Percentiles rank a stretch among this genome's conserved stretches.
These are phyloP conservation scores for Lycium barbarum DNA, from an alignment of 257 asterid genomes.

Conservation along the genomic window DNA sequence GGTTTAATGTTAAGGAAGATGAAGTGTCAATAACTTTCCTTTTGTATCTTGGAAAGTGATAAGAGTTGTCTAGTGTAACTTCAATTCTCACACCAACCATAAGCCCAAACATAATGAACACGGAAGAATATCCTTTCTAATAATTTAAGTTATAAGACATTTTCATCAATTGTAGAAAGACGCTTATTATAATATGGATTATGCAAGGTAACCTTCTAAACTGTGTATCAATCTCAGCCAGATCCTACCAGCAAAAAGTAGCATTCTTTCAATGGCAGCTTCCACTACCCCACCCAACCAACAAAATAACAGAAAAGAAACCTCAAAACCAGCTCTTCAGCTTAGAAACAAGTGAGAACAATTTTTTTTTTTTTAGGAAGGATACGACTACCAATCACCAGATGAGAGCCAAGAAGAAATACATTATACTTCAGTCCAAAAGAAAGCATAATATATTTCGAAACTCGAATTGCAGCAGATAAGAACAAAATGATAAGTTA, in stretches of 20 bases:
- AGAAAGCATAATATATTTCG: neutral
- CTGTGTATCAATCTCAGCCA: conserved; percentile 16
- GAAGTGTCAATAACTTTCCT: neutral
- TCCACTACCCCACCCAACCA: neutral
- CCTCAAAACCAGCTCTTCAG: neutral
- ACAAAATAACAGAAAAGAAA: conserved; percentile 11
- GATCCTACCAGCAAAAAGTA: neutral
- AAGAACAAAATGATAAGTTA: neutral
- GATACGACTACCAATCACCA: neutral
- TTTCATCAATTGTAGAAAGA: conserved; percentile 12
- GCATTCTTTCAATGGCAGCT: conserved; percentile 5
- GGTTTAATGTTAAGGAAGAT: conserved; percentile 12
- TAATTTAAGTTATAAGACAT: neutral
- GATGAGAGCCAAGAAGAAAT: conserved; percentile 16
- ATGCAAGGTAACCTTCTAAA: neutral
- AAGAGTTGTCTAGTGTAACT: neutral
- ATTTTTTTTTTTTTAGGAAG: neutral
- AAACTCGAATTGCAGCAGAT: conserved; percentile 22
- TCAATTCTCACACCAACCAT: neutral
- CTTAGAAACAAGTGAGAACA: neutral
- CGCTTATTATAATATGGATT: neutral
- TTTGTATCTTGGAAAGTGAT: neutral
- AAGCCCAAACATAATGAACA: neutral
- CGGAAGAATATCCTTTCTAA: neutral
- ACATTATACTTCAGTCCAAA: neutral